A percentile compares a stretch with the other conserved stretches of the same genome.
phyloP scores from a whole-genome alignment of 2,329 filamentous ascomycete genomes.

The Zarea fungicola region DNA sequence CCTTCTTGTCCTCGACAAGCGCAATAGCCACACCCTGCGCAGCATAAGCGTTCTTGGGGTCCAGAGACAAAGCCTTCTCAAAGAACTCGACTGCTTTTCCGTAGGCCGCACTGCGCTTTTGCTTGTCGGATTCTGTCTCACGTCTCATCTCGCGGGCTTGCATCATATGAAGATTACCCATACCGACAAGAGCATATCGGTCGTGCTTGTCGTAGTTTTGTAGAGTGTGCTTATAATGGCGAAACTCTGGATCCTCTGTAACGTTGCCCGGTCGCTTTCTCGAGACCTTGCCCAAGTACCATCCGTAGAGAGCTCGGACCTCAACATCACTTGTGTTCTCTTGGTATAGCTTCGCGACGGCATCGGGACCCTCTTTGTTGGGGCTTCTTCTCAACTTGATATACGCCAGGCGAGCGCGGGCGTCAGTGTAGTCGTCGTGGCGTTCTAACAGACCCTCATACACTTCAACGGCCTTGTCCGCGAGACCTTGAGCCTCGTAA shows the following conservation, averaged over 20 bases:
- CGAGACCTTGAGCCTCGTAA: slow-evolving; percentile 78
- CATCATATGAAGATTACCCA: slow-evolving; percentile 88
- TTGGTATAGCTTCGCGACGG: slow-evolving; percentile 79
- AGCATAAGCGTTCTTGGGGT: slow-evolving; percentile 91
- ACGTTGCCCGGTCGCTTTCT: slow-evolving; percentile 79
- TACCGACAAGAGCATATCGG: slow-evolving; percentile 89
- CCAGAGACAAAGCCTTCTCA: slow-evolving; percentile 92
- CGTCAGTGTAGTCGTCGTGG: slow-evolving; percentile 89
- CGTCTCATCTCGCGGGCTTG: slow-evolving; percentile 92
- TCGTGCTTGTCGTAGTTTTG: slow-evolving; percentile 97
- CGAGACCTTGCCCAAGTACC: slow-evolving; percentile 82
- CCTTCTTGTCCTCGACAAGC: slow-evolving; percentile 89
- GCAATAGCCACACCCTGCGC: slow-evolving; percentile 95
- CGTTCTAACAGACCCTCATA: slow-evolving; percentile 82
- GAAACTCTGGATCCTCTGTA: slow-evolving; percentile 83
- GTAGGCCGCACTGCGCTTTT: slow-evolving; percentile 83
- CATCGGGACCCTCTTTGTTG: slow-evolving; percentile 79
- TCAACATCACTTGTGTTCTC: slow-evolving; percentile 81
- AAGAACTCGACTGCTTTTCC: slow-evolving; percentile 96
- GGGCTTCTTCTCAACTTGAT: slow-evolving; percentile 79
- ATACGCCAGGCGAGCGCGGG: slow-evolving; percentile 81
- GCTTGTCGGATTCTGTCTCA: slow-evolving; percentile 82
- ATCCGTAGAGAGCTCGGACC: slow-evolving; percentile 87
- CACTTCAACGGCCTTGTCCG: slow-evolving; percentile 78
- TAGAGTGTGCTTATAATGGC: slow-evolving; percentile 93